Conservation (phyloP, 2,329 filamentous ascomycete species). For the Aspergillus ochraceoroseus region DNA sequence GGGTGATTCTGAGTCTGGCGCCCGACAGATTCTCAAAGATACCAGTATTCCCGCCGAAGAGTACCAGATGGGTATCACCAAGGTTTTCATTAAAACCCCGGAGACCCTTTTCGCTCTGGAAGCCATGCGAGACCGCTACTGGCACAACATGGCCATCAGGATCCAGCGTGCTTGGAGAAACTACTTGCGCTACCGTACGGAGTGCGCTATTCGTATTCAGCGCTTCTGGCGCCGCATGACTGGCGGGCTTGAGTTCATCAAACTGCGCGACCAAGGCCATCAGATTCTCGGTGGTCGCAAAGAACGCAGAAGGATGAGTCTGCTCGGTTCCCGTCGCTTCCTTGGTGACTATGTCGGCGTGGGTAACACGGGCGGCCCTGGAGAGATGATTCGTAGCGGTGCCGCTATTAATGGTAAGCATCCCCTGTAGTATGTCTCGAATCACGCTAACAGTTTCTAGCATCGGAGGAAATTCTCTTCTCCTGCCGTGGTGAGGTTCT, state of each 20-base stretch:
- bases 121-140: constrained; percentile 95
- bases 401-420: constrained; percentile 62
- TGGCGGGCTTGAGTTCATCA: constrained; percentile 80
- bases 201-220: constrained; percentile 91
- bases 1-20: constrained; percentile 78
- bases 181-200: constrained; percentile 84
- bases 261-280: constrained; percentile 84
- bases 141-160: constrained; percentile 98
- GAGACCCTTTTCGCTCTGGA: constrained; percentile 95
- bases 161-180: constrained; percentile 98
- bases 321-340: constrained; percentile 87
- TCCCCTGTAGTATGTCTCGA: background rate
- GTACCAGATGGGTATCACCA: constrained; percentile 94
- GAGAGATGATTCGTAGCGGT: constrained; percentile 71
- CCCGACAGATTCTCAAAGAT: constrained; percentile 89
- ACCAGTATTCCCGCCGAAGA: constrained; percentile 93
- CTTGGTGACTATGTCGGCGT: constrained; percentile 91
- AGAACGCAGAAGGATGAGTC: constrained; percentile 83
- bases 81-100: constrained; percentile 96
- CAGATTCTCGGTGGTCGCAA: constrained; percentile 75
- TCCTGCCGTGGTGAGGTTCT: constrained; percentile 87
- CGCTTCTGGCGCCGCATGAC: constrained; percentile 92
- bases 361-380: constrained; percentile 72
- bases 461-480: constrained; percentile 69
- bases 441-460: constrained; percentile 21